Base-by-base conservation (phyloP, 169 alveolate genomes). In the Plasmodium adleri region DNA sequence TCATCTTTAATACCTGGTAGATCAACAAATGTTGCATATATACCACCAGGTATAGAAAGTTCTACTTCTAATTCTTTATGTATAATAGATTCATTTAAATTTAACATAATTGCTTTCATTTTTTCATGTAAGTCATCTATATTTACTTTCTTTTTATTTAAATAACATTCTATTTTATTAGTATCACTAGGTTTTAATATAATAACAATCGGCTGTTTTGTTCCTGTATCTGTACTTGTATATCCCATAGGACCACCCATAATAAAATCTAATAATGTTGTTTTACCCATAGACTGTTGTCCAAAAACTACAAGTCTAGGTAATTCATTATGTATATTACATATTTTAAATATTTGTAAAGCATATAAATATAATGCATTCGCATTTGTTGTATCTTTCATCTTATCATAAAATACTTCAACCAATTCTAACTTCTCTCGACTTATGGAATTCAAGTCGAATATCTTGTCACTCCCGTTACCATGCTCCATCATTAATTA, bases 201-300 rank as follows among this genome's bases (percentile, higher is more conserved):
- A 70, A 96, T 96, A 20, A 96, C 96, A 24, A 96, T 96, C 1
- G 98, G 98, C 76, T 96, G 98, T 56, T 94, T 95, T 10, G 98
- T 96, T 15, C 98, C 98, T n/a, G 96, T 96, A 74, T 96, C 97
- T 1, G 97, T 94, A 75, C 96, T 92, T 8, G 96, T 92, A 90
- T 95, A 96, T 1, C 98, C 98, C 67, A 96, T 95, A 3, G 98
- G 98, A 20, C 97, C 98, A 9, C 98, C 98, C 97, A 96, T 96
- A 66, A 96, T 95, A 74, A 91, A 96, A 76, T 96, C 98, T 50
- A 94, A 90, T 39, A 96, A 94, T 1, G 98, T 96, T 8, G 98
- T 96, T 71, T 96, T 96, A 22, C 98, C 98, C 98, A 96, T 96
- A 47, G 96, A 93, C 90, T 96, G 98, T 63, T 96, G 98, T 7